Evolutionary conservation across 2,329 filamentous ascomycete species (phyloP), one percentile per base, ranked within the genome.

Genomic region (Nigrospora osmanthi): DNA sequence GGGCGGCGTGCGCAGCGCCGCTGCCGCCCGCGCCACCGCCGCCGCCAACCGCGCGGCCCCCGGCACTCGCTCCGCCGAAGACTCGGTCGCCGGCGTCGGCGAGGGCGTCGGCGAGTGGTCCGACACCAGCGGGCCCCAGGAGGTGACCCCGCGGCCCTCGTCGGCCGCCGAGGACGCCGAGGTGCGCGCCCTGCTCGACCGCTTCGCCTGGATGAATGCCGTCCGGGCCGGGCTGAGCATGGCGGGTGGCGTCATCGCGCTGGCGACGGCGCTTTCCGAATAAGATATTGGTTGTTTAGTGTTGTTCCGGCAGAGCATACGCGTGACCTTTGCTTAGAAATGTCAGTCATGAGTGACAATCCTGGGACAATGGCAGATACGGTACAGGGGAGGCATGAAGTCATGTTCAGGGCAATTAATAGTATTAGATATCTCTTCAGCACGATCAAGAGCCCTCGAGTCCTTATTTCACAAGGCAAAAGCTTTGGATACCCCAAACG

Each of bases 201-300:
- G 37, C 19, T 43, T 43, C 13, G 42, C 42, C 13, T 37, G 30
- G 42, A 13, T 43, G 42, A 43, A 40, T 12, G 31, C 11, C 6
- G 30, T 52, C 11, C 49, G 50, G 30, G 40, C 42, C 16, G 41
- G 15, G 12, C 40, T 41, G 9, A 16, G 33, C 14, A 41, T 17
- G 32, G 38, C 36, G 28, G 38, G 33, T 1, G 38, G 38, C 11
- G 12, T 41, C 2, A n/a, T 45, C 14, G 38, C 32, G 2, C n/a
- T 40, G n/a, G n/a, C 23, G 6, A 43, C 42, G 9, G 35, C 35
- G 4, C 28, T 43, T 16, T 35, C 34, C 10, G 23, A 28, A 10
- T 28, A 28, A 10, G 4, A 28, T 28, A 10, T 2, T 6, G 5
- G 23, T 28, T 28, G 23, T 4, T 28, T 28, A 7, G 4, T 23